Conservation (phyloP, 1,284 basidiomycete species). For the Leccinum solheimii region DNA sequence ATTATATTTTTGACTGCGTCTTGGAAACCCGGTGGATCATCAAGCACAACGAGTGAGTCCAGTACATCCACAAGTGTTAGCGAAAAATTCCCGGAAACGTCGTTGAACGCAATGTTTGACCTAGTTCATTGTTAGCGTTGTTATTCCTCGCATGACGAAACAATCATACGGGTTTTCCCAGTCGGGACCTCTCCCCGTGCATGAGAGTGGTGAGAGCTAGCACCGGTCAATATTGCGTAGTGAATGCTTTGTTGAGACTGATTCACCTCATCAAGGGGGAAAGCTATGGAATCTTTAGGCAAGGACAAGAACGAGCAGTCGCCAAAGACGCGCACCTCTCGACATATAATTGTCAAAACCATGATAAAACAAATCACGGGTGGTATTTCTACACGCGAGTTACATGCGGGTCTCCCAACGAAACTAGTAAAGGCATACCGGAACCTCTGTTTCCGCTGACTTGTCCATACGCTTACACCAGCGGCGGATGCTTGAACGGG, state of each 20-base stretch:
- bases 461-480: slow-evolving; percentile 53
- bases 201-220: slow-evolving; percentile 85
- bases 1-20: slow-evolving; percentile 74
- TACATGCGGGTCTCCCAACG: not conserved
- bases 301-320: not conserved
- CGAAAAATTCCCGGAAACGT: slow-evolving; percentile 86
- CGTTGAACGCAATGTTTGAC: slow-evolving; percentile 71
- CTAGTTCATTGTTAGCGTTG: slow-evolving; percentile 38
- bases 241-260: slow-evolving; percentile 9
- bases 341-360: slow-evolving; percentile 81
- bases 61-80: slow-evolving; percentile 80
- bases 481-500: slow-evolving; percentile 36
- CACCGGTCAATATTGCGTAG: slow-evolving; percentile 10
- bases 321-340: slow-evolving; percentile 48
- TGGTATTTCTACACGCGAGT: slow-evolving; percentile 53
- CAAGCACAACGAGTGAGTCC: slow-evolving; percentile 79
- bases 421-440: slow-evolving; percentile 45
- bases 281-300: slow-evolving; percentile 48
- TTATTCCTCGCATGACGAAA: slow-evolving; percentile 3
- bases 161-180: slow-evolving; percentile 70
- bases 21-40: slow-evolving; percentile 73
- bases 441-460: slow-evolving; percentile 56
- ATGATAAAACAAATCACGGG: slow-evolving; percentile 79
- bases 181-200: slow-evolving; percentile 78
- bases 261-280: slow-evolving; percentile 77